phyloP scores from a whole-genome alignment of 768 basidiomycete species.

The Mycena pura region DNA sequence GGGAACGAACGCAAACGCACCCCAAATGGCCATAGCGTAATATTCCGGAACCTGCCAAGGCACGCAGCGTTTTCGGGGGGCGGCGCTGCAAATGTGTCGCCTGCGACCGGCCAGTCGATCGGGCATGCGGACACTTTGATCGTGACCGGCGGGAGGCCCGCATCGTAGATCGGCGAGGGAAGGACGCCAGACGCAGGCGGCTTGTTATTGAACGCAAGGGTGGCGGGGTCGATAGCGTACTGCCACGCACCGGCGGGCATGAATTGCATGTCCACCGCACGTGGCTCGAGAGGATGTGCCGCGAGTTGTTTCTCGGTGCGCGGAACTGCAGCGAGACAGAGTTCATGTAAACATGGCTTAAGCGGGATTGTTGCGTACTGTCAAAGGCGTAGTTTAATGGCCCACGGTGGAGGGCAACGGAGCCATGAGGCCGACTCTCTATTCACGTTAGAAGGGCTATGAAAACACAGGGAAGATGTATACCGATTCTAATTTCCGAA shows the following conservation, averaged over 20 bases:
- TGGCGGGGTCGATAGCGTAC: conserved; percentile 59
- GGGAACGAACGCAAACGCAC: no score
- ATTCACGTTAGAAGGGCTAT: background rate
- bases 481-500: conserved; percentile 54
- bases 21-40: conserved; percentile 56
- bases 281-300: conserved; percentile 49
- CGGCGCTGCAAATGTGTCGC: conserved; percentile 55
- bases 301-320: conserved; percentile 46
- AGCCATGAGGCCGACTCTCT: conserved; percentile 59
- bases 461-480: background rate
- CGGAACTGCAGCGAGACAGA: conserved; percentile 35
- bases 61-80: conserved; percentile 54
- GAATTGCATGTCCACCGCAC: conserved; percentile 58
- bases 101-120: conserved; percentile 53
- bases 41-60: conserved; percentile 46
- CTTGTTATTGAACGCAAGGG: conserved; percentile 45
- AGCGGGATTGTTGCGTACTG: conserved; percentile 39
- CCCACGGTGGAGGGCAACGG: conserved; percentile 60
- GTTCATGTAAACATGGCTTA: background rate
- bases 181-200: conserved; percentile 42
- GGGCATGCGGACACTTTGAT: conserved; percentile 58
- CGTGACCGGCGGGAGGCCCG: conserved; percentile 52
- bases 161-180: conserved; percentile 56
- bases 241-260: conserved; percentile 56
- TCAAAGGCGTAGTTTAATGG: conserved; percentile 63